These are phyloP conservation scores for Cytospora piceae DNA, from an alignment of 2,329 filamentous ascomycete species.

Conservation along the genomic window DNA sequence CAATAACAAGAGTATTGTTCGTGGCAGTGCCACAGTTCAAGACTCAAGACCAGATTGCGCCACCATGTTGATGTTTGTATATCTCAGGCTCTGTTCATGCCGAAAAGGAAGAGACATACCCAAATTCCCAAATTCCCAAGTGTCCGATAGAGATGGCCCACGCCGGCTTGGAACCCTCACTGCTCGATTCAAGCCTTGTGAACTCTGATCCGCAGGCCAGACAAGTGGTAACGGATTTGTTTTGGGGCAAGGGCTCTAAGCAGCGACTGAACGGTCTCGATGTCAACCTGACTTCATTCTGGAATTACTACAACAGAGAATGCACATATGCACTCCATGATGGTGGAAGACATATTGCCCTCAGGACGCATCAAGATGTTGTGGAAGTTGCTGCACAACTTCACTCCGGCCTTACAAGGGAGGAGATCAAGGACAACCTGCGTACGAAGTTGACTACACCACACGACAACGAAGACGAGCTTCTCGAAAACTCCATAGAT, in stretches of 20 bases:
- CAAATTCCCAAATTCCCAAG: too few species aligned
- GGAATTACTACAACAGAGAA: constrained; percentile 4
- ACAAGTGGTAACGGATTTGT: neutral
- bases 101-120: too few species aligned
- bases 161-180: neutral
- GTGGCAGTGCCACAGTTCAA: too few species aligned
- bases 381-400: constrained; percentile 16
- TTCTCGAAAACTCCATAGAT: constrained; percentile 7
- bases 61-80: too few species aligned
- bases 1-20: too few species aligned
- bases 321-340: constrained; percentile 16
- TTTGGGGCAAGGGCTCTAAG: neutral
- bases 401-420: neutral
- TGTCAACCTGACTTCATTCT: neutral
- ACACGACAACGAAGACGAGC: constrained; percentile 13
- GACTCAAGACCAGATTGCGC: too few species aligned
- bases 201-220: neutral
- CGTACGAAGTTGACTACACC: constrained; percentile 6
- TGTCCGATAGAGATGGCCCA: too few species aligned
- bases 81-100: too few species aligned
- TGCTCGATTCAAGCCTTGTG: neutral
- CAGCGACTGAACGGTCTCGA: neutral
- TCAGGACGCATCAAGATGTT: constrained; percentile 9
- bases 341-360: constrained; percentile 1
- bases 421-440: constrained; percentile 5